Conservation (phyloP, 1,284 basidiomycete genomes). For the Pyrrhoderma lamaoense region DNA sequence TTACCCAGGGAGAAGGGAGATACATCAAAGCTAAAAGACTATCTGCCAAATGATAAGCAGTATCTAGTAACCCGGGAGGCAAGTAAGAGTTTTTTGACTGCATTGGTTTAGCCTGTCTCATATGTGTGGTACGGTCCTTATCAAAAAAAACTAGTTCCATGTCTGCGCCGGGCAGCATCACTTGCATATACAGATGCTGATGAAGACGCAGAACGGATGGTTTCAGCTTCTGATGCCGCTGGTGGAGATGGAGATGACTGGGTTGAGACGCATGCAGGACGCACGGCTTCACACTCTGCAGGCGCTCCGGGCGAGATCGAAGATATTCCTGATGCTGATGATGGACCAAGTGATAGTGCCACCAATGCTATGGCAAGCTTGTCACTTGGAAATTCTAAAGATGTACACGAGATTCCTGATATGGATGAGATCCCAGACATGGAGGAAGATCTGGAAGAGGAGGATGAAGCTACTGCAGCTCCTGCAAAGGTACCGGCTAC, state of each 20-base stretch:
- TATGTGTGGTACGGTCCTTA: background rate
- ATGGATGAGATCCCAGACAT: conserved; percentile 91
- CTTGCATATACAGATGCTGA: conserved; percentile 92
- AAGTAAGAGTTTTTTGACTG: conserved; percentile 16
- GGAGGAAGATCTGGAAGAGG: conserved; percentile 78
- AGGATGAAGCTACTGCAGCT: conserved; percentile 78
- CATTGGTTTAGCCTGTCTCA: background rate
- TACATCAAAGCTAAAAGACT: conserved; percentile 77
- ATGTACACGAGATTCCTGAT: conserved; percentile 57
- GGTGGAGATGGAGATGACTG: conserved; percentile 64
- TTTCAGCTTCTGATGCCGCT: conserved; percentile 64
- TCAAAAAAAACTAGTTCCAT: conserved; percentile 56
- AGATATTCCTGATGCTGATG: conserved; percentile 77
- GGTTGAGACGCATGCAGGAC: conserved; percentile 81
- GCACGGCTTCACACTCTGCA: conserved; percentile 44
- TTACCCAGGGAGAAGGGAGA: conserved; percentile 80
- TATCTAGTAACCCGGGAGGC: conserved; percentile 89
- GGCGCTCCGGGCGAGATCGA: conserved; percentile 57
- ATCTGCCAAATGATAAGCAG: conserved; percentile 91
- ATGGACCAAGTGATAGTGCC: conserved; percentile 36
- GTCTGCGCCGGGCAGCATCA: conserved; percentile 83
- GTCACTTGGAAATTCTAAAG: conserved; percentile 36
- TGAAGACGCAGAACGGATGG: conserved; percentile 86
- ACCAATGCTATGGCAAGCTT: conserved; percentile 33
- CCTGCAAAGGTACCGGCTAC: conserved; percentile 44